These are phyloP conservation scores for Geranium brycei DNA, from an alignment of 345 rosid species.

Conservation along the genomic window DNA sequence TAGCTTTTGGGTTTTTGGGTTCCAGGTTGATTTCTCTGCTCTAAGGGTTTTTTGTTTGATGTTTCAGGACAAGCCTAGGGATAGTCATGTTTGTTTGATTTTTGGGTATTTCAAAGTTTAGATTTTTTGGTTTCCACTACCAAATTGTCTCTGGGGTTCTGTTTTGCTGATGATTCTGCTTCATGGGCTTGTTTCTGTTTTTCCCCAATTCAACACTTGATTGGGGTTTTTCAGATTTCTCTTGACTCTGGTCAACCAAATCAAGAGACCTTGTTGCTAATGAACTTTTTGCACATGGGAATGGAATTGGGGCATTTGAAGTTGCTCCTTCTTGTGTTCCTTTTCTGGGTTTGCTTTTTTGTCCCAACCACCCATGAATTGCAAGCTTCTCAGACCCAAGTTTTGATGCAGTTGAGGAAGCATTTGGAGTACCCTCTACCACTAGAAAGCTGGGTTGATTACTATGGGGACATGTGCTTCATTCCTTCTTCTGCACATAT, in stretches of 20 bases:
- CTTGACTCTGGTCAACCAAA: not conserved
- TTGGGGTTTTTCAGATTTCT: not conserved
- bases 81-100: too few relatives aligned
- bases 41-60: not conserved
- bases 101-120: not conserved
- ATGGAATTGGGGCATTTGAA: slow-evolving; percentile 23
- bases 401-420: slow-evolving; percentile 59
- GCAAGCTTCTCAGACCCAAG: slow-evolving; percentile 49
- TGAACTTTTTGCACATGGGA: not conserved
- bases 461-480: slow-evolving; percentile 59
- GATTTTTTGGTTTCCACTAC: not conserved
- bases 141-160: not conserved
- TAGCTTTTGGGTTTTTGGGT: not conserved
- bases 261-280: not conserved
- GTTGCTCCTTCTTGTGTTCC: slow-evolving; percentile 22
- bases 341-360: slow-evolving; percentile 27
- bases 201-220: not conserved
- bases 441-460: slow-evolving; percentile 44
- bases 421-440: slow-evolving; percentile 73
- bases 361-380: slow-evolving; percentile 36
- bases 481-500: slow-evolving; percentile 42
- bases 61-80: not conserved
- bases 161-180: not conserved
- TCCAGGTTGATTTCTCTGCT: not conserved
- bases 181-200: not conserved